A percentile compares a stretch with the other conserved stretches of the same genome.
Evolutionary conservation across 306 rosid genomes (phyloP).

Genomic region (Castanospermum australe): DNA sequence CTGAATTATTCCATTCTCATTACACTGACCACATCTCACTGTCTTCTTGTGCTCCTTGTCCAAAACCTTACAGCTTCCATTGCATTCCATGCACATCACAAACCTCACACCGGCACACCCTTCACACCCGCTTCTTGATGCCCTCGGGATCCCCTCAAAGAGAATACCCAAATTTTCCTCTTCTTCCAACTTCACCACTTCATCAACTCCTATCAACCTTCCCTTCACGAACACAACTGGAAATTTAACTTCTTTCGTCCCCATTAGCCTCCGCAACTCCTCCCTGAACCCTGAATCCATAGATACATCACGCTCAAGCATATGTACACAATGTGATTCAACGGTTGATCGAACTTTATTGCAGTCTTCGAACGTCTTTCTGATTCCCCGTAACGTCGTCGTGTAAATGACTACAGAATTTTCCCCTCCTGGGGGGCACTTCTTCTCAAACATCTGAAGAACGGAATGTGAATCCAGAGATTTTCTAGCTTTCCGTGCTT

Average conservation of each 20-base stretch:
- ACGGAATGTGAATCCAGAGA: conserved; percentile 35
- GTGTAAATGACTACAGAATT: conserved; percentile 70
- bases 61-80: conserved; percentile 90
- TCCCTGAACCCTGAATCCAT: conserved; percentile 95
- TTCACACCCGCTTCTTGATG: conserved; percentile 50
- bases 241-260: conserved; percentile 61
- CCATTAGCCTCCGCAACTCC: conserved; percentile 71
- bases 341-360: conserved; percentile 64
- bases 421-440: conserved; percentile 79
- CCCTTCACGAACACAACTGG: conserved; percentile 83
- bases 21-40: conserved; percentile 70
- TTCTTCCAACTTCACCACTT: conserved; percentile 79
- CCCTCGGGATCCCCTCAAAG: conserved; percentile 68
- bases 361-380: conserved; percentile 90
- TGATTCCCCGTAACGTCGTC: conserved; percentile 85
- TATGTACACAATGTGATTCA: conserved; percentile 55
- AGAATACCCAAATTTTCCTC: conserved; percentile 66
- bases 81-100: conserved; percentile 72
- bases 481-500: conserved; percentile 29
- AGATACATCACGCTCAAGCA: conserved; percentile 77
- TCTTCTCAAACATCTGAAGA: conserved; percentile 49
- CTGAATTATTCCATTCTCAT: conserved; percentile 82
- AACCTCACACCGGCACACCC: conserved; percentile 83
- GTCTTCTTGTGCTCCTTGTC: conserved; percentile 51
- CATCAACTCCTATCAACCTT: conserved; percentile 66